Conservation (phyloP, 768 basidiomycete genomes). For the Trametes coccinea region DNA sequence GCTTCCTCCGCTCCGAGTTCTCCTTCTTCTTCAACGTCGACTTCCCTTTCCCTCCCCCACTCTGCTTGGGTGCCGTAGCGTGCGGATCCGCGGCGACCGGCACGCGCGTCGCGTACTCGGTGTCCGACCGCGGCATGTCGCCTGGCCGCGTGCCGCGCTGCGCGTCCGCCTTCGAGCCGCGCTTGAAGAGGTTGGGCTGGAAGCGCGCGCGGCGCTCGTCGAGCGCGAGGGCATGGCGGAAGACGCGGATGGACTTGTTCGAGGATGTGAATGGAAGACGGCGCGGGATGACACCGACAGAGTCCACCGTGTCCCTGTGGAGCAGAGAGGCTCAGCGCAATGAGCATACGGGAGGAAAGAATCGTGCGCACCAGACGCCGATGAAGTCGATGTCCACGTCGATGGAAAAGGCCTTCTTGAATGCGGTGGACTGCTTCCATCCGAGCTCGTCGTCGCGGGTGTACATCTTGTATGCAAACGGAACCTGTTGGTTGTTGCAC, state of each 20-base stretch:
- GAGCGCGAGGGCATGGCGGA: conserved; percentile 70
- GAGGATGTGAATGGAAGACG: conserved; percentile 65
- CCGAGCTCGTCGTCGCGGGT: conserved; percentile 54
- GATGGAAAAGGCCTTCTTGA: conserved; percentile 75
- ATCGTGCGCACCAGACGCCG: conserved; percentile 60
- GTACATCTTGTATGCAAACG: conserved; percentile 80
- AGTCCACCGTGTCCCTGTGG: conserved; percentile 69
- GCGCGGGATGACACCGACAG: conserved; percentile 65
- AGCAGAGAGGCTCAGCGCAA: not conserved
- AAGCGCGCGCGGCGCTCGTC: conserved; percentile 70
- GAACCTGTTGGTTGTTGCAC: conserved; percentile 73
- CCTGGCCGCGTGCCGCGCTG: conserved; percentile 49
- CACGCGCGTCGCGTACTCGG: conserved; percentile 14
- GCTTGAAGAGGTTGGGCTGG: conserved; percentile 34
- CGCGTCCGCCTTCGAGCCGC: conserved; percentile 37
- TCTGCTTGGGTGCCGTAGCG: not conserved
- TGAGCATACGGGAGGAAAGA: no score
- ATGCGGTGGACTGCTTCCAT: conserved; percentile 63
- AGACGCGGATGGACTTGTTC: conserved; percentile 59
- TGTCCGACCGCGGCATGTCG: conserved; percentile 43
- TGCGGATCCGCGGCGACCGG: conserved; percentile 5
- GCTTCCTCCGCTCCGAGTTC: conserved; percentile 19
- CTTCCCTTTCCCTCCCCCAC: not conserved
- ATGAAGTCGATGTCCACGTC: conserved; percentile 73
- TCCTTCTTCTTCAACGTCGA: not conserved